Base-by-base conservation (phyloP, 768 basidiomycete species). In the Auricularia sp. region DNA sequence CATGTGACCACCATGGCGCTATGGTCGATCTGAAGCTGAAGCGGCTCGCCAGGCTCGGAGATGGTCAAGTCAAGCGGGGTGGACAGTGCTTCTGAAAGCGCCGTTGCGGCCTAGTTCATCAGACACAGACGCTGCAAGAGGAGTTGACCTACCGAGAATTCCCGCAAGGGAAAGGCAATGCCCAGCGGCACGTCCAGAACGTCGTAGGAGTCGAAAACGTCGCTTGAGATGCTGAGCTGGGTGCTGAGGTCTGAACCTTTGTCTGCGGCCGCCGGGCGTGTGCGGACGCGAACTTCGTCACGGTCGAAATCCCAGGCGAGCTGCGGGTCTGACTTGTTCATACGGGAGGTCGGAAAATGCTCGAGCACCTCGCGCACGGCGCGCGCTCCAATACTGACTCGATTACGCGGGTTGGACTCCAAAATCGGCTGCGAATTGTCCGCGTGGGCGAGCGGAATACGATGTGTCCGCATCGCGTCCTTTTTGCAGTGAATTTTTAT, bases 391-490 rank as follows among this genome's bases (percentile, higher is more conserved):
- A 93, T 85, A 6, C 80, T 84, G 12, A 93, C 72, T 29, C 79
- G 81, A 18, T 51, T 51, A 18, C 47, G 47, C 47, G 23, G 89
- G 90, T 74, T 88, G 84, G 51, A 80, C 79, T 1, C 74, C 68
- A 10, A 78, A 71, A 61, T 87, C 83, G 3, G 86, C 84, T n/a
- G 81, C 74, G n/a, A 80, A 81, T 3, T 2, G 79, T 80, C 42
- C 84, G 81, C 2, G 81, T 78, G 59, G 83, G 47, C 77, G 18
- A 93, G 75, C 18, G 85, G 77, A 10, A 93, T 75, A 18, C 86
- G 82, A 74, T 93, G 91, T 0, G 91, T 93, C 75, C 92, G 93
- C 12, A 88, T 75, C 63, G 93, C 85, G 53, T 90, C 91, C 93
- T 92, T 88, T 77, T 93, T 92, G 73, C 91, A 93, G 69, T 90